Percentiles rank a stretch among this genome's conserved stretches.
Evolutionary conservation across 345 rosid species (phyloP).

Genomic region (Rhizophora apiculata): DNA sequence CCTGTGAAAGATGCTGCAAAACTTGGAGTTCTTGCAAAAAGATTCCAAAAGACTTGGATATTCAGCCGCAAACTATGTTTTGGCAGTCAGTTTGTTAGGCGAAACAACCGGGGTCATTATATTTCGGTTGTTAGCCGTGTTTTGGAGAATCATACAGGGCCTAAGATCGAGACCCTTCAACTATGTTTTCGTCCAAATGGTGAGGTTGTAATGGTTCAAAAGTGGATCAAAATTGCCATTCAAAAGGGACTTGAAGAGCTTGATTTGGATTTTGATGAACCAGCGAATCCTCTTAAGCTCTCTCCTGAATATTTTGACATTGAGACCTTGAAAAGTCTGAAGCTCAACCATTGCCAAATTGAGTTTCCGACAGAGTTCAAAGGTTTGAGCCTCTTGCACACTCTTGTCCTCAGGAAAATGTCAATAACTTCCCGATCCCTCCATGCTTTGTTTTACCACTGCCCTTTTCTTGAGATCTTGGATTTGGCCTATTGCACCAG

Average conservation of each 20-base stretch:
- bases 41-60: conserved; percentile 10
- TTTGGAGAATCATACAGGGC: conserved; percentile 3
- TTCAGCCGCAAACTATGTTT: neutral
- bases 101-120: neutral
- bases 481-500: neutral
- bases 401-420: neutral
- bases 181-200: conserved; percentile 9
- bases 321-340: neutral
- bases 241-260: conserved; percentile 30
- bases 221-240: conserved; percentile 15
- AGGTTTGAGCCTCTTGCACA: conserved; percentile 2
- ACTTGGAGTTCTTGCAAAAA: neutral
- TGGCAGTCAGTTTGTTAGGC: neutral
- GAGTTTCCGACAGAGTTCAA: neutral
- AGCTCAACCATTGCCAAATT: neutral
- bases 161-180: neutral
- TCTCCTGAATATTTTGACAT: neutral
- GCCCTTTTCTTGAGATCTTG: conserved; percentile 9
- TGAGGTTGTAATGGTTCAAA: neutral
- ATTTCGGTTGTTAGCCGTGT: neutral
- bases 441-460: neutral
- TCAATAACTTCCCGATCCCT: neutral
- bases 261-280: conserved; percentile 18
- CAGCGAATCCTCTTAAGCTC: neutral
- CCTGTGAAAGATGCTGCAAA: conserved; percentile 2